phyloP scores from a whole-genome alignment of 2,329 filamentous ascomycete species.

The Incumbomyces delicatus region DNA sequence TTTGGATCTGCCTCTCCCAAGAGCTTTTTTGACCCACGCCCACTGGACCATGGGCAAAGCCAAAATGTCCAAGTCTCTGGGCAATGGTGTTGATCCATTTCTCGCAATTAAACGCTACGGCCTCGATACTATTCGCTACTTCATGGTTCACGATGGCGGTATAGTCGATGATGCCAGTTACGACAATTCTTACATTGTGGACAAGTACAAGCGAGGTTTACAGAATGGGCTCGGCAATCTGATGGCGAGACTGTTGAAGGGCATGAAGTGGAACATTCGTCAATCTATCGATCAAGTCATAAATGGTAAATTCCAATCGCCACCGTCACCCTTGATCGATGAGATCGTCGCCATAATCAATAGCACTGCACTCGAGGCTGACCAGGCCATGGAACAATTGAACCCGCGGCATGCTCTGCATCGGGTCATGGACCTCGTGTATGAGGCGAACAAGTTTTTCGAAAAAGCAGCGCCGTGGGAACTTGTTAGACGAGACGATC shows the following conservation, averaged over 20 bases:
- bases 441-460: conserved; percentile 58
- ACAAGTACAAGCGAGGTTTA: conserved; percentile 69
- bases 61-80: conserved; percentile 95
- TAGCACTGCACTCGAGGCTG: conserved; percentile 30
- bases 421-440: conserved; percentile 48
- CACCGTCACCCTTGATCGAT: conserved; percentile 18
- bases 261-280: conserved; percentile 59
- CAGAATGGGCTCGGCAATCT: conserved; percentile 74
- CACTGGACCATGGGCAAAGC: conserved; percentile 88
- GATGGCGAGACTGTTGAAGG: conserved; percentile 57
- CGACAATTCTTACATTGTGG: conserved; percentile 64
- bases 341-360: conserved; percentile 30
- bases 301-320: conserved; percentile 26
- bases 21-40: conserved; percentile 73
- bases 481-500: conserved; percentile 33
- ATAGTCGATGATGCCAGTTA: conserved; percentile 74
- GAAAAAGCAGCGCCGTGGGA: conserved; percentile 60
- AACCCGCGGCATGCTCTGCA: conserved; percentile 58
- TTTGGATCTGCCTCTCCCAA: conserved; percentile 66
- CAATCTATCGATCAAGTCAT: conserved; percentile 43
- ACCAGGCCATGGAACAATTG: conserved; percentile 51
- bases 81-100: conserved; percentile 91
- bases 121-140: conserved; percentile 79
- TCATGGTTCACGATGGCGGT: conserved; percentile 70
- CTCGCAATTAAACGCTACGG: conserved; percentile 84